A percentile compares a stretch with the other conserved stretches of the same genome.
Conservation (phyloP, 2,329 filamentous ascomycete genomes). For the Epichloe sylvatica region DNA sequence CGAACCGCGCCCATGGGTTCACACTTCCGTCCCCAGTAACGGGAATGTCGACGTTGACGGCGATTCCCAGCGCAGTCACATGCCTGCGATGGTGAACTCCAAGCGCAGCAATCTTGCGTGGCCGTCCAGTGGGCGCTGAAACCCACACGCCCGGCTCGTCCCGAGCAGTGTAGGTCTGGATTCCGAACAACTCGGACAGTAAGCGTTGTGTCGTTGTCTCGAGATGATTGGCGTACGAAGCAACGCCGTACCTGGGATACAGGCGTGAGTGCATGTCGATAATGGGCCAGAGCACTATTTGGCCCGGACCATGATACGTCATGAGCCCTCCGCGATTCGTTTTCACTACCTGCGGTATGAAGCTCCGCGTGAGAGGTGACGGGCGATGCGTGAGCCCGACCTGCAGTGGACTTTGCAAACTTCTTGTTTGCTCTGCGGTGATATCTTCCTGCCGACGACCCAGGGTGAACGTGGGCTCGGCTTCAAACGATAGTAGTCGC, state of each 20-base stretch:
- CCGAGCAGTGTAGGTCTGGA: conserved; percentile 46
- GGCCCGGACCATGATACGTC: conserved; percentile 90
- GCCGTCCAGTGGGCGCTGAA: conserved; percentile 12
- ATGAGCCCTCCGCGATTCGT: conserved; percentile 78
- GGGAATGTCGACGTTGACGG: conserved; percentile 60
- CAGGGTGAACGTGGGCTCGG: conserved; percentile 74
- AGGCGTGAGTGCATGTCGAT: conserved; percentile 54
- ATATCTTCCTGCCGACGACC: conserved; percentile 61
- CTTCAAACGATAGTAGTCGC: conserved; percentile 68
- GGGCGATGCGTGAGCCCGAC: conserved; percentile 13
- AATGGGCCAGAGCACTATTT: conserved; percentile 84
- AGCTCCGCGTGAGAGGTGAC: conserved; percentile 19
- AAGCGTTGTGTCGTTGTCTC: conserved; percentile 62
- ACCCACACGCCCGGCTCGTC: conserved; percentile 82
- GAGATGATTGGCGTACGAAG: conserved; percentile 64
- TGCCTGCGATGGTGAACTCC: conserved; percentile 83
- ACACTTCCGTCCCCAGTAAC: conserved; percentile 20
- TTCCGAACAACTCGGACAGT: conserved; percentile 40
- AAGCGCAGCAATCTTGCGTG: conserved; percentile 72
- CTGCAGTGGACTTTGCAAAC: conserved; percentile 28
- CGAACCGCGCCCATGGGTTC: conserved; percentile 56
- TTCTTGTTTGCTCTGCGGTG: conserved; percentile 25
- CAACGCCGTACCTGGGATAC: conserved; percentile 49
- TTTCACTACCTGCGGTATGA: conserved; percentile 47
- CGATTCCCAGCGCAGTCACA: conserved; percentile 72